Evolutionary conservation across 2,329 filamentous ascomycete species (phyloP), one percentile per base, ranked within the genome.

Genomic region (Paecilomyces niveus): DNA sequence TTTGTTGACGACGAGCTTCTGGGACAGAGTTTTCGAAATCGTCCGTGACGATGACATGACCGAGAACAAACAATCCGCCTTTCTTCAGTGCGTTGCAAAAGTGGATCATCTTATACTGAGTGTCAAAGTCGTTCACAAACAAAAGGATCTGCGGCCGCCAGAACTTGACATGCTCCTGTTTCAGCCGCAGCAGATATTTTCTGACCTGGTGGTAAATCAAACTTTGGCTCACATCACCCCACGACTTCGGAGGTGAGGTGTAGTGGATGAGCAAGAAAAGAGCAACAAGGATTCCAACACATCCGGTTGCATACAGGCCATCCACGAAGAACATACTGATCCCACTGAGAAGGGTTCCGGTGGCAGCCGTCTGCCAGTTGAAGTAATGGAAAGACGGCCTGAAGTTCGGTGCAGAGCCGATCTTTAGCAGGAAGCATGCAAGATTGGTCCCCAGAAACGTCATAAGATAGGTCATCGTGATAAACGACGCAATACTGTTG

Each of bases 81-180:
- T 96, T 96, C 71, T 96, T 96, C 70, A 96, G 77, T 0, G 90
- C 92, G 71, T 96, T 96, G 74, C 91, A 96, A 65, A 96, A 96
- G 59, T 92, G 89, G 2, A 96, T 93, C 49, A 96, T 81, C 50
- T 89, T 87, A 56, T 89, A 91, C 69, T 94, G 89, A 5, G 83
- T 83, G n/a, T 91, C 83, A 3, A 90, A 89, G 66, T 94, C 85
- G 68, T 93, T 94, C 63, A 94, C 85, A 56, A 96, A 83, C 0
- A 96, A 80, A 54, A 96, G 83, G 51, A 96, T 92, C 63, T 95
- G 91, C 0, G 91, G 91, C 55, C 91, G 83, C 91, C 92, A 96
- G 70, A 95, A 96, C 68, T 96, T 96, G 72, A 96, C 92, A 69
- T 96, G 91, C 66, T 96, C 91, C 35, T 90, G 90, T 54, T 85